Evolutionary conservation across 495 filamentous ascomycete genomes (phyloP), one percentile per base, ranked within the genome.

Genomic region (Aspergillus sclerotiicarbonarius): DNA sequence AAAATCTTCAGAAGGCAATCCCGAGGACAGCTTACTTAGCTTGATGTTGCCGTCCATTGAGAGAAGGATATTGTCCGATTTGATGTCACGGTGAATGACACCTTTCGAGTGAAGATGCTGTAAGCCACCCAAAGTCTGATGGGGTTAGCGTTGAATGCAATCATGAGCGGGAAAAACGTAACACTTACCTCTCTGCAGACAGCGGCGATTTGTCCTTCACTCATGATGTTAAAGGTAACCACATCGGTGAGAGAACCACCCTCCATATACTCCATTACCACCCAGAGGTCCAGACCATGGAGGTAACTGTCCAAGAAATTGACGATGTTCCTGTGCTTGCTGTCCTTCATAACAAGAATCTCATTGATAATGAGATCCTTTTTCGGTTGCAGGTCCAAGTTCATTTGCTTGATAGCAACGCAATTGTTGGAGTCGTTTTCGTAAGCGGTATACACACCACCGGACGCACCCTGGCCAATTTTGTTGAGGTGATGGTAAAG

Each of bases 251-350:
- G 75, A 76, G 91, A 96, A 33, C 94, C 94, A 47, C 94, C 94
- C 69, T 98, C 94, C 94, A 98, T 98, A 63, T 91, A 98, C 70
- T 98, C 94, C 94, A 98, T 98, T 29, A 98, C 91, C 12, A 98
- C 94, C 94, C 94, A 98, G 41, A 98, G 73, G 69, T 98, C 94
- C 18, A 93, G 85, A 4, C 83, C 81, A 37, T 92, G 87, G 19
- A 98, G 78, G 70, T 89, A 98, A 69, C 92, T 96, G 77, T 97
- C 94, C 75, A 97, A 89, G 74, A 97, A 98, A 69, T 98, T 98
- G 71, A 98, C 94, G 69, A 98, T 96, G 67, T 98, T 98, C 71
- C 89, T 92, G 71, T 98, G 94, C 52, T 90, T 93, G 76, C 91
- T 96, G 66, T 97, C 94, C 76, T 96, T 96, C 94, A 98, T 98